Evolutionary conservation across 768 basidiomycete species (phyloP).

Genomic region (Mycena leptocephala): DNA sequence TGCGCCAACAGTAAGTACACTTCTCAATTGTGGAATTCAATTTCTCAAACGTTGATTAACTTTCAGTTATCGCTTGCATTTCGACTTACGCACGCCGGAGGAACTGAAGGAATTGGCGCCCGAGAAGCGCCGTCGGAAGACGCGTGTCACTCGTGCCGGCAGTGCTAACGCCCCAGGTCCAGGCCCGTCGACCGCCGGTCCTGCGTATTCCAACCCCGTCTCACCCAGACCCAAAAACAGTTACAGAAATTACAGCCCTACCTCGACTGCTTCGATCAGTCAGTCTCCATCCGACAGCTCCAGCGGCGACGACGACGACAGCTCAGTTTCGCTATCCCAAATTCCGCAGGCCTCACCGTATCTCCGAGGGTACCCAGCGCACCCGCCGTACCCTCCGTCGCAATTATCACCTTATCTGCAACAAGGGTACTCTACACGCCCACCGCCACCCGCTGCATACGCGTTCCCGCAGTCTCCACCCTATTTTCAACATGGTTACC

Average conservation of each 20-base stretch:
- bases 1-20: background rate
- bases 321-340: background rate
- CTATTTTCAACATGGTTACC: too few species aligned
- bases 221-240: too few species aligned
- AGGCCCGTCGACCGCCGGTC: too few species aligned
- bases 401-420: too few species aligned
- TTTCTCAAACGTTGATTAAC: background rate
- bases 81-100: background rate
- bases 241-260: too few species aligned
- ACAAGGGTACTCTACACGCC: too few species aligned
- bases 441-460: too few species aligned
- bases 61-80: background rate
- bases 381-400: too few species aligned
- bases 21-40: too few species aligned
- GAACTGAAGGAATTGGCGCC: background rate
- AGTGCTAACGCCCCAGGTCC: background rate
- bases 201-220: too few species aligned
- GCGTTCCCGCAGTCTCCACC: too few species aligned
- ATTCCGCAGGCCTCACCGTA: background rate
- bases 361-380: background rate
- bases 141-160: background rate
- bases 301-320: background rate
- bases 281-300: background rate
- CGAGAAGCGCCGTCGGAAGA: background rate
- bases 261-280: too few species aligned